Percentiles rank a stretch among this genome's conserved stretches.
Conservation (phyloP, 2,329 filamentous ascomycete species). For the Stagonosporopsis tanaceti region DNA sequence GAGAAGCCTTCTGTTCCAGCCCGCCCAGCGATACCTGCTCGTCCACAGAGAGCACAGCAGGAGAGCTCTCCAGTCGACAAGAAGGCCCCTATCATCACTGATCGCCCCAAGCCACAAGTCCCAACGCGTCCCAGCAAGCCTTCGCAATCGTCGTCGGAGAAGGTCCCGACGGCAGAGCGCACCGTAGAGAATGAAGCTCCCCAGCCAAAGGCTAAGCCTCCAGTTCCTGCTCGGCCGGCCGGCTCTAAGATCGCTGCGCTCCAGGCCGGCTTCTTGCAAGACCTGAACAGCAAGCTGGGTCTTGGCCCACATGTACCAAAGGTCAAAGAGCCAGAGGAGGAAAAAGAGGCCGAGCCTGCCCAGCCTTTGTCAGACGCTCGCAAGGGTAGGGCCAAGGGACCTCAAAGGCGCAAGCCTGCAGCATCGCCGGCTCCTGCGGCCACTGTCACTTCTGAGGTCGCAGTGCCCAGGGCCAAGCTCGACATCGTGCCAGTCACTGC, state of each 20-base stretch:
- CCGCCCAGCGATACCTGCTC: constrained; percentile 42
- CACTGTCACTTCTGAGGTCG: constrained; percentile 50
- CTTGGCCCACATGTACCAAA: constrained; percentile 83
- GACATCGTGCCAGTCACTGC: constrained; percentile 39
- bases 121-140: constrained; percentile 66
- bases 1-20: constrained; percentile 43
- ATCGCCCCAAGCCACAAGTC: constrained; percentile 70
- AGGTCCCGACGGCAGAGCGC: constrained; percentile 40
- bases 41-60: constrained; percentile 42
- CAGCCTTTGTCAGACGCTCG: constrained; percentile 86
- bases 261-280: constrained; percentile 90
- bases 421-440: constrained; percentile 63
- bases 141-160: constrained; percentile 52
- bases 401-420: constrained; percentile 75
- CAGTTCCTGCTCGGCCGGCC: constrained; percentile 77
- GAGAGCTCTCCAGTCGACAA: constrained; percentile 61
- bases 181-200: constrained; percentile 46
- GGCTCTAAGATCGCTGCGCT: constrained; percentile 90
- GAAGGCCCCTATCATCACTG: constrained; percentile 61
- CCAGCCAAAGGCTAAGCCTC: constrained; percentile 77
- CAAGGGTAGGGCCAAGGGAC: constrained; percentile 88
- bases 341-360: constrained; percentile 69
- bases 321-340: constrained; percentile 73
- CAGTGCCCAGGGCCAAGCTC: constrained; percentile 34
- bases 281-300: constrained; percentile 88